Conservation (phyloP, 805 yeast genomes). For the Phaffomyces antillensis region DNA sequence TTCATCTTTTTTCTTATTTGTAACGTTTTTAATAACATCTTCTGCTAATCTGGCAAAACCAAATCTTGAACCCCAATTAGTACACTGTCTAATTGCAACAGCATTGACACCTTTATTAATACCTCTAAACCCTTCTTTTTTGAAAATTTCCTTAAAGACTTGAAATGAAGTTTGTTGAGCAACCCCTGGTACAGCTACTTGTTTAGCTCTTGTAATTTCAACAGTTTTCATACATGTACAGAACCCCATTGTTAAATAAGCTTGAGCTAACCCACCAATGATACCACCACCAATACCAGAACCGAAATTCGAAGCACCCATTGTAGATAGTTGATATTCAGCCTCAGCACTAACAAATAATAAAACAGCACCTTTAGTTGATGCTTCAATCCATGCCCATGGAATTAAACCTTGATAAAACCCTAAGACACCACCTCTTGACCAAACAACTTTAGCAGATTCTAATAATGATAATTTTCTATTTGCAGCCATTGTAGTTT, state of each 20-base stretch:
- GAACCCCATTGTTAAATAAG: slow-evolving; percentile 94
- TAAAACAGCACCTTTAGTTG: slow-evolving; percentile 97
- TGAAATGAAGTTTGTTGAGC: slow-evolving; percentile 70
- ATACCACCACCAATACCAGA: slow-evolving; percentile 96
- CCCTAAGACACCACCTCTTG: slow-evolving; percentile 88
- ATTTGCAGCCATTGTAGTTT: slow-evolving; percentile 98
- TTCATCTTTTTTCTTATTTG: slow-evolving; percentile 54
- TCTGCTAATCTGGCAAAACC: slow-evolving; percentile 91
- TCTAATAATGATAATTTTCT: slow-evolving; percentile 60
- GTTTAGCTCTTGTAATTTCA: slow-evolving; percentile 89
- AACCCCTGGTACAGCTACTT: slow-evolving; percentile 57
- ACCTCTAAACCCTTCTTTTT: slow-evolving; percentile 85
- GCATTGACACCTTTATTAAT: slow-evolving; percentile 98
- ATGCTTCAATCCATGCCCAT: slow-evolving; percentile 99
- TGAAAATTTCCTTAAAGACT: slow-evolving; percentile 80
- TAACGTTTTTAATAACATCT: slow-evolving; percentile 60
- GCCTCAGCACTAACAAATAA: slow-evolving; percentile 89
- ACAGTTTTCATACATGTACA: slow-evolving; percentile 99
- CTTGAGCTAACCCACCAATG: slow-evolving; percentile 93
- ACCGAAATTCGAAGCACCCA: slow-evolving; percentile 65
- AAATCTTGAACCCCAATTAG: slow-evolving; percentile 98
- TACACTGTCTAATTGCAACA: slow-evolving; percentile 97
- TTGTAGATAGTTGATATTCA: slow-evolving; percentile 62
- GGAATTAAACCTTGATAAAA: slow-evolving; percentile 97
- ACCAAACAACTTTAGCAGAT: slow-evolving; percentile 74